A percentile compares a stretch with the other conserved stretches of the same genome.
These are phyloP conservation scores for Cyberlindnera xishuangbannaensis DNA, from an alignment of 805 yeast species.

Conservation along the genomic window DNA sequence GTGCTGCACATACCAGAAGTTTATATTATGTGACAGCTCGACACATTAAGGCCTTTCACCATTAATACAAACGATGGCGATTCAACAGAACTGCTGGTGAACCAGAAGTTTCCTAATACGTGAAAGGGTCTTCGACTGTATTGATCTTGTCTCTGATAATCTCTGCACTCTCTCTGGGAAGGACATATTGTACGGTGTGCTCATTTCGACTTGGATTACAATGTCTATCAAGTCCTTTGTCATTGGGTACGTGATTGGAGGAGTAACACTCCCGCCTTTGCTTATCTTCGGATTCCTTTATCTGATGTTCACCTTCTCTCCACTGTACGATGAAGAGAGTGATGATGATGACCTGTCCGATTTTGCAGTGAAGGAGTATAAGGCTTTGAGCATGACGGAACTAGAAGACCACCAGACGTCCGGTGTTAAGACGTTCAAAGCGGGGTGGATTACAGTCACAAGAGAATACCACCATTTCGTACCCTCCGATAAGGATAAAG, in stretches of 20 bases:
- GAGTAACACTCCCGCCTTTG: constrained; percentile 72
- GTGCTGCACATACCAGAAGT: too few relatives aligned
- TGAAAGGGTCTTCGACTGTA: too few relatives aligned
- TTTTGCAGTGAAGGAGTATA: constrained; percentile 24
- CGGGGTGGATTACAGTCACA: constrained; percentile 85
- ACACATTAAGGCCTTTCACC: too few relatives aligned
- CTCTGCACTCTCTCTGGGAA: too few relatives aligned
- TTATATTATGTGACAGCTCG: too few relatives aligned
- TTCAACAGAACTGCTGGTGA: too few relatives aligned
- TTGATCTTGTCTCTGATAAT: too few relatives aligned
- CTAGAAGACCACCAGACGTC: constrained; percentile 53
- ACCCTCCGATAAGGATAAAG: constrained; percentile 32
- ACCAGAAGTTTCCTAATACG: too few relatives aligned
- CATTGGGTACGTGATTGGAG: constrained; percentile 63
- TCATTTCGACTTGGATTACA: too few relatives aligned
- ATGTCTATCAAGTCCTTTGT: constrained; percentile 24
- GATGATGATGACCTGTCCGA: constrained; percentile 23
- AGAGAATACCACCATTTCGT: constrained; percentile 58
- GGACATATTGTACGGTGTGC: too few relatives aligned
- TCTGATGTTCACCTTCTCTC: constrained; percentile 32
- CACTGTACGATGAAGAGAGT: constrained; percentile 24
- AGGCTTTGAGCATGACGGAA: constrained; percentile 51
- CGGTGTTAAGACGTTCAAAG: constrained; percentile 57
- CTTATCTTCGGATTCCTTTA: constrained; percentile 35
- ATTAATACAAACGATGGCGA: too few relatives aligned